Evolutionary conservation across 2,329 filamentous ascomycete species (phyloP).

Genomic region (Fusarium mexicanum): DNA sequence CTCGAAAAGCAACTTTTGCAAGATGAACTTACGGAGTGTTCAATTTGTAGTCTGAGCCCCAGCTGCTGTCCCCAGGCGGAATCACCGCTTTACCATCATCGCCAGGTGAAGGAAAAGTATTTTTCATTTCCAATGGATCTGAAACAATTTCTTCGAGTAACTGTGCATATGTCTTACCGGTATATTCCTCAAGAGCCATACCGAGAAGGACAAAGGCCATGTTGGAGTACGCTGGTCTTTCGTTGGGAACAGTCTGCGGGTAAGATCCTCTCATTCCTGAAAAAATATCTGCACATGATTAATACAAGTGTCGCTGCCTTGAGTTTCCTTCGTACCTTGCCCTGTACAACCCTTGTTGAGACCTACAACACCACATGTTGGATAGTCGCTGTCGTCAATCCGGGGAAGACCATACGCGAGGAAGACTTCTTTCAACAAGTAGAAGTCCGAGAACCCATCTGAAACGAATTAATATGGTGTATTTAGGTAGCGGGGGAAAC

Average conservation of each 20-base stretch:
- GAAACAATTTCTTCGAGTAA: slow-evolving; percentile 38
- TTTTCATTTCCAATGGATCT: slow-evolving; percentile 17
- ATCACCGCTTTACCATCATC: slow-evolving; percentile 45
- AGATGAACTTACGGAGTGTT: slow-evolving; percentile 45
- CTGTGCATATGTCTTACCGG: slow-evolving; percentile 43
- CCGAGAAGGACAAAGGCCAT: slow-evolving; percentile 51
- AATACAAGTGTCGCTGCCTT: background rate
- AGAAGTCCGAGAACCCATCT: slow-evolving; percentile 49
- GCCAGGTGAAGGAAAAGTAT: slow-evolving; percentile 45
- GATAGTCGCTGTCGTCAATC: slow-evolving; percentile 48
- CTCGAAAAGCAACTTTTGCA: rapidly evolving
- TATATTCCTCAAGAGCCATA: slow-evolving; percentile 47
- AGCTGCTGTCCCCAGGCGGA: slow-evolving; percentile 46
- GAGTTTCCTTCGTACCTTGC: slow-evolving; percentile 41
- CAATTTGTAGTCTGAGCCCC: slow-evolving; percentile 48
- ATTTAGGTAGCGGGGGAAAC: background rate
- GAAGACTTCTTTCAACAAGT: slow-evolving; percentile 49
- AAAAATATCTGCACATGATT: slow-evolving; percentile 43
- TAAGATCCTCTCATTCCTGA: slow-evolving; percentile 44
- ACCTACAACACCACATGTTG: slow-evolving; percentile 48
- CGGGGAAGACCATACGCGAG: slow-evolving; percentile 50
- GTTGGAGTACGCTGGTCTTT: slow-evolving; percentile 54
- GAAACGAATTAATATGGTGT: rapidly evolving
- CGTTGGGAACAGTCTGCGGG: slow-evolving; percentile 44
- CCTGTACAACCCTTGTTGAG: slow-evolving; percentile 48